Evolutionary conservation across 495 filamentous ascomycete species (phyloP).

Genomic region (Podospora comata): DNA sequence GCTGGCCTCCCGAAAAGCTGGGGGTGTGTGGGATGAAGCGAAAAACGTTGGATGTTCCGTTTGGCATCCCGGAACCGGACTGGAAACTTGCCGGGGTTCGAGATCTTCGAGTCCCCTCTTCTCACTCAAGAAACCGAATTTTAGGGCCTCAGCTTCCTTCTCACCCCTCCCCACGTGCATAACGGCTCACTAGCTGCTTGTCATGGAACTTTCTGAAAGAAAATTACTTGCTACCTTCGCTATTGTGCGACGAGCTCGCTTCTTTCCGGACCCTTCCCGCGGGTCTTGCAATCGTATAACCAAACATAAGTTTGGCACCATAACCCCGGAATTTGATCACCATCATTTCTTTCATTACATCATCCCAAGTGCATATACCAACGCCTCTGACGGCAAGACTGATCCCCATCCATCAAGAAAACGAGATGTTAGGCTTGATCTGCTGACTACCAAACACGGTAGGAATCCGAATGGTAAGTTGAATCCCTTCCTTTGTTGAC

Average conservation of each 20-base stretch:
- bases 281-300: not conserved
- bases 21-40: not conserved
- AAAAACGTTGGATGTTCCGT: not conserved
- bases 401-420: slow-evolving; percentile 23
- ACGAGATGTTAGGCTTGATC: slow-evolving; percentile 33
- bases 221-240: not conserved
- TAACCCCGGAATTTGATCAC: not conserved
- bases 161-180: not conserved
- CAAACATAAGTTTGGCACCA: not conserved
- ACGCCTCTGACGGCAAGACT: not conserved
- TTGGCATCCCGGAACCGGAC: not conserved
- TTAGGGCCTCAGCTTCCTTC: not conserved
- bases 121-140: not conserved
- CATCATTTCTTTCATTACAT: not conserved
- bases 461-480: slow-evolving; percentile 50
- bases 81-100: not conserved
- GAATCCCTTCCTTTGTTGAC: slow-evolving; percentile 50
- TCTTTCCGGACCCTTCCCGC: not conserved
- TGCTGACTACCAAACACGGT: slow-evolving; percentile 44
- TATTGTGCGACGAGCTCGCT: not conserved
- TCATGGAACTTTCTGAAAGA: not conserved
- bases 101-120: not conserved
- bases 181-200: not conserved
- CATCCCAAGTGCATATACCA: not conserved
- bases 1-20: not conserved